Evolutionary conservation across 768 basidiomycete genomes (phyloP).

Genomic region (Mycena amicta): DNA sequence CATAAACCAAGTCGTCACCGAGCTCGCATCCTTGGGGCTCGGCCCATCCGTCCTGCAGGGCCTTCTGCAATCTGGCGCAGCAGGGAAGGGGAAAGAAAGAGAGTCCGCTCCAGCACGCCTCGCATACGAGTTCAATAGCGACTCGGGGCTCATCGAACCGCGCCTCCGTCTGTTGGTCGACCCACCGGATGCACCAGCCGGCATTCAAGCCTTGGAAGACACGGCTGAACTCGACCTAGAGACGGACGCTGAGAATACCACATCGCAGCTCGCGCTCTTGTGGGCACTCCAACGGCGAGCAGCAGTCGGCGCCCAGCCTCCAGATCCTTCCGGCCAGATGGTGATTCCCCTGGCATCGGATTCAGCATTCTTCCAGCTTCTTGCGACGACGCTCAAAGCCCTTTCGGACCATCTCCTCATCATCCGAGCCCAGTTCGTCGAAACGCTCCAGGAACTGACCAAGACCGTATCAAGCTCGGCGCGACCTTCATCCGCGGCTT

Average conservation of each 20-base stretch:
- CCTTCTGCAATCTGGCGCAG: conserved; percentile 31
- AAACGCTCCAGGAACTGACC: conserved; percentile 41
- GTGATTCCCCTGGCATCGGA: conserved; percentile 83
- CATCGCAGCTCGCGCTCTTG: conserved; percentile 22
- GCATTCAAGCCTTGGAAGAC: conserved; percentile 12
- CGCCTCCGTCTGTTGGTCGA: conserved; percentile 56
- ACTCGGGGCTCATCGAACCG: conserved; percentile 54
- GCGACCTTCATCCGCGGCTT: conserved; percentile 45
- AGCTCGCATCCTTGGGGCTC: conserved; percentile 73
- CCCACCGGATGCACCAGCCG: conserved; percentile 21
- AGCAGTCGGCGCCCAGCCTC: not conserved
- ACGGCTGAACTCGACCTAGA: conserved; percentile 17
- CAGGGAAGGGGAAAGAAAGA: conserved; percentile 30
- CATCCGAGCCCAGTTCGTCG: conserved; percentile 53
- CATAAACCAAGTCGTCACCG: conserved; percentile 79
- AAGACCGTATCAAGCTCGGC: conserved; percentile 42
- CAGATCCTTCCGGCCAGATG: conserved; percentile 44
- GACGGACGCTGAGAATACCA: conserved; percentile 2
- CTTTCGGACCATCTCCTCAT: conserved; percentile 50
- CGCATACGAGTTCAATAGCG: conserved; percentile 58
- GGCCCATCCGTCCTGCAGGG: conserved; percentile 51
- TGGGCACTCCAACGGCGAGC: conserved; percentile 27
- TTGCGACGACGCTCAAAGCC: conserved; percentile 61
- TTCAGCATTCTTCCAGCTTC: conserved; percentile 75
- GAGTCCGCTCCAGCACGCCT: conserved; percentile 28